phyloP scores from a whole-genome alignment of 2,329 filamentous ascomycete species.

The Botrytis porri region DNA sequence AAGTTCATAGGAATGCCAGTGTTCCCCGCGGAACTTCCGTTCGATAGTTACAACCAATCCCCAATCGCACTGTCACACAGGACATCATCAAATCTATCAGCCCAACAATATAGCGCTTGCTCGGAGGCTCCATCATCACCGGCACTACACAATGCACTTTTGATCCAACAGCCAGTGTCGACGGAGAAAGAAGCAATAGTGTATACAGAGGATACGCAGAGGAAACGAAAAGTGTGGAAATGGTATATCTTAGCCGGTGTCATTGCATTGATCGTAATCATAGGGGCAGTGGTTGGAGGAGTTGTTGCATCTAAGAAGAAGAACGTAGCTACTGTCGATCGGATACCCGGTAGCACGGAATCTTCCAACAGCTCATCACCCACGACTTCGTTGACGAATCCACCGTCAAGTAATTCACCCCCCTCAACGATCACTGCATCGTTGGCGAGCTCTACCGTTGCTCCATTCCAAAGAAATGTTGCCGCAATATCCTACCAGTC shows the following conservation, averaged over 20 bases:
- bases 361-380: background rate
- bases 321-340: background rate
- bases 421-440: background rate
- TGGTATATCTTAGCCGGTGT: background rate
- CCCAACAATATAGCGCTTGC: background rate
- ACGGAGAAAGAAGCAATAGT: background rate
- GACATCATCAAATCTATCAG: slow-evolving; percentile 3
- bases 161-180: background rate
- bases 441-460: background rate
- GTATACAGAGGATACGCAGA: background rate
- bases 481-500: slow-evolving; percentile 23
- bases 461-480: slow-evolving; percentile 19
- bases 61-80: slow-evolving; percentile 2
- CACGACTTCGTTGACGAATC: background rate
- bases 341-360: background rate
- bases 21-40: slow-evolving; percentile 7
- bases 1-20: slow-evolving; percentile 15
- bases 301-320: background rate
- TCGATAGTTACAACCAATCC: background rate
- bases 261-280: background rate
- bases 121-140: background rate
- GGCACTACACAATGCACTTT: background rate
- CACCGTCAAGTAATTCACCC: background rate
- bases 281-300: slow-evolving; percentile 1
- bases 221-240: background rate